These are phyloP conservation scores for Pseudozyma pruni DNA, from an alignment of 1,284 basidiomycete species.

Conservation along the genomic window DNA sequence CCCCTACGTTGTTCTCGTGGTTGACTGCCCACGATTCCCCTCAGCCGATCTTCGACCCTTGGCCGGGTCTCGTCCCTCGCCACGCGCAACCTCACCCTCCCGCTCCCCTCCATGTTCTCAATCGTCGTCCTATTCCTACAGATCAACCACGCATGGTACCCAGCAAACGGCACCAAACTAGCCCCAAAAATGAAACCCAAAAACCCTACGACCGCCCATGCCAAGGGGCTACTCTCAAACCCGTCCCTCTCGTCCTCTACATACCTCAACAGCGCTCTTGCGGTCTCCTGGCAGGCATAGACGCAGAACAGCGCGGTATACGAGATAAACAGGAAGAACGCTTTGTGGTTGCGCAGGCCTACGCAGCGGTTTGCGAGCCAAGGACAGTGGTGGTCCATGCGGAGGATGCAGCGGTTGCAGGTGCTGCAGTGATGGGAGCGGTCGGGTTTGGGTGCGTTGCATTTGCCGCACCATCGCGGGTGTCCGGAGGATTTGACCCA, in stretches of 20 bases:
- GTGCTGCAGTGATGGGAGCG: constrained; percentile 63
- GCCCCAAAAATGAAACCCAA: constrained; percentile 58
- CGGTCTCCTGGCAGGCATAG: constrained; percentile 49
- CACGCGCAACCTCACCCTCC: constrained; percentile 40
- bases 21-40: constrained; percentile 16
- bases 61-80: constrained; percentile 14
- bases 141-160: constrained; percentile 66
- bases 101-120: constrained; percentile 68
- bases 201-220: constrained; percentile 66
- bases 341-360: constrained; percentile 67
- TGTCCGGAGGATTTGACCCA: constrained; percentile 59
- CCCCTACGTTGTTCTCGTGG: too few species aligned
- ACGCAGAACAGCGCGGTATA: constrained; percentile 63
- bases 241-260: constrained; percentile 49
- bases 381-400: constrained; percentile 71
- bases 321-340: constrained; percentile 67
- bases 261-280: constrained; percentile 50
- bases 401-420: constrained; percentile 57
- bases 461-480: constrained; percentile 59
- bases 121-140: constrained; percentile 67
- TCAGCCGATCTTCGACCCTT: constrained; percentile 37
- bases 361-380: constrained; percentile 71
- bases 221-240: constrained; percentile 63
- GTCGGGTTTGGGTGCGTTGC: constrained; percentile 62
- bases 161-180: constrained; percentile 58